Percentiles rank a stretch among this genome's conserved stretches.
Evolutionary conservation across 441 rosid species (phyloP).

Genomic region (Aquilaria agallochum): DNA sequence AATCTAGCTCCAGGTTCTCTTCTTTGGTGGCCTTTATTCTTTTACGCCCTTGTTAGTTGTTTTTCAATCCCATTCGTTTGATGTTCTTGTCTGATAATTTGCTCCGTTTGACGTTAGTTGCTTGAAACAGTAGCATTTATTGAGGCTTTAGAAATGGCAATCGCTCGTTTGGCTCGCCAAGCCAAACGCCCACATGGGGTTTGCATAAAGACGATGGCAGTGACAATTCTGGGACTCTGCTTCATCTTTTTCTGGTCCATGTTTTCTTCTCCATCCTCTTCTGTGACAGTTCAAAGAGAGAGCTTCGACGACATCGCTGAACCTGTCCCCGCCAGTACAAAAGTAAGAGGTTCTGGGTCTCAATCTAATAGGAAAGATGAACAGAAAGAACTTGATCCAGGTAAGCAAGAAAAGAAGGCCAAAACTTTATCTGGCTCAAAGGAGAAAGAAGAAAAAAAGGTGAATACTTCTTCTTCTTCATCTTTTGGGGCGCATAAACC

Average conservation of each 20-base stretch:
- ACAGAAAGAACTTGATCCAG: conserved; percentile 23
- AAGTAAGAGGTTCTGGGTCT: conserved; percentile 16
- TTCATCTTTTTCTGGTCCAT: conserved; percentile 81
- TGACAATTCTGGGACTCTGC: conserved; percentile 78
- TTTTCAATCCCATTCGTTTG: not conserved
- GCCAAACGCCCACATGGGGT: conserved; percentile 80
- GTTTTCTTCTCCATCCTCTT: conserved; percentile 66
- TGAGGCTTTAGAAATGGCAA: conserved; percentile 37
- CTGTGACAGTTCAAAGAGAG: conserved; percentile 62
- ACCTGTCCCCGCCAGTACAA: conserved; percentile 53
- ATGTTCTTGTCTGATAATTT: conserved; percentile 5
- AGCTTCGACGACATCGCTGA: conserved; percentile 89
- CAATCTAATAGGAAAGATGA: conserved; percentile 16
- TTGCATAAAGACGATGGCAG: conserved; percentile 65
- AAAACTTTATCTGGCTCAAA: conserved; percentile 35
- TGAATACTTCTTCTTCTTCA: conserved; percentile 35
- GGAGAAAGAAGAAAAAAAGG: conserved; percentile 33
- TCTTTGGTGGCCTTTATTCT: conserved; percentile 12
- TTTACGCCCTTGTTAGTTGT: not conserved
- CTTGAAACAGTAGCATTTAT: conserved; percentile 2
- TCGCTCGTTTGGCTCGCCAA: conserved; percentile 66
- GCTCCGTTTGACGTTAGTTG: conserved; percentile 10
- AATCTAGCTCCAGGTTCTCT: not conserved
- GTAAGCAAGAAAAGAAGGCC: conserved; percentile 25
- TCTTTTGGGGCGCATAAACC: conserved; percentile 39